These are phyloP conservation scores for Spinacia oleracea DNA, from an alignment of 179 eudicot species.

Conservation along the genomic window DNA sequence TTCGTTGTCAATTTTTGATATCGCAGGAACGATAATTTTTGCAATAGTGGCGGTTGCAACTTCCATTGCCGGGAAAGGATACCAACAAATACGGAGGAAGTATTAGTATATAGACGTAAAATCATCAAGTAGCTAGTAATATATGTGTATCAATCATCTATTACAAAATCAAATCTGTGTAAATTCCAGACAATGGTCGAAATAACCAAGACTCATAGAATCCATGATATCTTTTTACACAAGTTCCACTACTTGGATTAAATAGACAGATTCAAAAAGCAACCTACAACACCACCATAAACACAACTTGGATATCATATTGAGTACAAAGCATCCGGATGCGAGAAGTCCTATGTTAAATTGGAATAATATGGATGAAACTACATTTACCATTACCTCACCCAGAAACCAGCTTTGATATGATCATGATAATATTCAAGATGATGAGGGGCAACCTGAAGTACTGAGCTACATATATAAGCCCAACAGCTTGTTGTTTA, in stretches of 20 bases:
- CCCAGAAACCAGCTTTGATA: constrained; percentile 72
- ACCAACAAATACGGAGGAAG: too few species aligned
- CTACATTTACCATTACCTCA: constrained; percentile 30
- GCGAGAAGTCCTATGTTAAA: neutral
- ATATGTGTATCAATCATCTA: neutral
- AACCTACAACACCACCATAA: neutral
- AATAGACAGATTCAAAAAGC: neutral
- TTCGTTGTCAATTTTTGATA: too few species aligned
- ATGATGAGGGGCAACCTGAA: constrained; percentile 70
- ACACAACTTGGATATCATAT: neutral
- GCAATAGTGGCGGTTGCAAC: too few species aligned
- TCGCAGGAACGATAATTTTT: too few species aligned
- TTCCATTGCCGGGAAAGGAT: too few species aligned
- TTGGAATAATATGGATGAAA: neutral
- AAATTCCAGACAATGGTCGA: neutral
- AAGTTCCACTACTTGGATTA: neutral
- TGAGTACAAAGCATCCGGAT: constrained; percentile 10
- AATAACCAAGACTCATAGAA: neutral
- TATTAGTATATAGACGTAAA: too few species aligned
- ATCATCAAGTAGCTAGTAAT: neutral
- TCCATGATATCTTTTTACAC: neutral
- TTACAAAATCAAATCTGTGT: neutral
- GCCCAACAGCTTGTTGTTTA: constrained; percentile 74
- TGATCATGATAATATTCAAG: constrained; percentile 59
- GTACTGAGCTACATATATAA: constrained; percentile 79